These are phyloP conservation scores for Aureobasidium sp. DNA, from an alignment of 2,329 filamentous ascomycete genomes.

Conservation along the genomic window DNA sequence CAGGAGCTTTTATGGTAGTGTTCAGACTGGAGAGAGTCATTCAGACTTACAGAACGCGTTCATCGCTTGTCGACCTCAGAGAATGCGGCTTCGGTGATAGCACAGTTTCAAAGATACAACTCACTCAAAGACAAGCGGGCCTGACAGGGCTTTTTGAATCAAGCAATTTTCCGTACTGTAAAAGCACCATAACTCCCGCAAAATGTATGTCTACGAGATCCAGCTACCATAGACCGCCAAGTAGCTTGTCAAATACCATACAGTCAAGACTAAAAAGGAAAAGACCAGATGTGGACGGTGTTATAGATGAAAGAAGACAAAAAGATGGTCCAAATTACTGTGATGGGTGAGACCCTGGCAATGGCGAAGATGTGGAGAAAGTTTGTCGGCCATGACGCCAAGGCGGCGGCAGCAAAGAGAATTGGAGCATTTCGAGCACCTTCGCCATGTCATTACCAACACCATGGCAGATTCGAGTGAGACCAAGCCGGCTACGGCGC, in stretches of 20 bases:
- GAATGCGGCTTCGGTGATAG: not conserved
- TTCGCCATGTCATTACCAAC: constrained; percentile 7
- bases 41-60: not conserved
- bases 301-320: not conserved
- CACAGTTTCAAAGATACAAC: too few relatives aligned
- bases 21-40: not conserved
- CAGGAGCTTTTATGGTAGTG: not conserved
- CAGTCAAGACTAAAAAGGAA: not conserved
- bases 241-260: not conserved
- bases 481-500: constrained; percentile 10
- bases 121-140: fast-evolving
- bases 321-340: not conserved
- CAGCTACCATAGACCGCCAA: too few relatives aligned
- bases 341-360: not conserved
- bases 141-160: not conserved
- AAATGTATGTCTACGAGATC: too few relatives aligned
- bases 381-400: not conserved
- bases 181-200: not conserved
- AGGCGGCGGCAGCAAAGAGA: not conserved
- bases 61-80: not conserved
- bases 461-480: constrained; percentile 13
- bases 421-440: not conserved
- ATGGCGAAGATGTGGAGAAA: not conserved
- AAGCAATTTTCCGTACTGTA: not conserved
- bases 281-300: not conserved